phyloP scores from a whole-genome alignment of 2,329 filamentous ascomycete species.

The Graphilbum fragrans region DNA sequence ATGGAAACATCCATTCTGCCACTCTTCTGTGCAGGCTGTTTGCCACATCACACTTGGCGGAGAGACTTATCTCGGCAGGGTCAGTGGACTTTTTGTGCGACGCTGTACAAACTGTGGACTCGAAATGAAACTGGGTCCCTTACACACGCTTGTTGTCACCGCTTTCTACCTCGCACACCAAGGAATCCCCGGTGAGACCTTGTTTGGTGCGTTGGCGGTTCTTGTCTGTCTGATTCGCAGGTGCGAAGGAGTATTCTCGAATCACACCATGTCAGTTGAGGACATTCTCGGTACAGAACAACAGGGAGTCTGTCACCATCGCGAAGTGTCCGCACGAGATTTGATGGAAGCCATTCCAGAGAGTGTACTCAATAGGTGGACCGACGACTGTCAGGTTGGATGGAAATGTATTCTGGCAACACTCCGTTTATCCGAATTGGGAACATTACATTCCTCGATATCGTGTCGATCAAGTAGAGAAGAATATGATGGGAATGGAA shows the following conservation, averaged over 20 bases:
- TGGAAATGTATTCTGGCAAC: background rate
- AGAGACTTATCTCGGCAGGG: background rate
- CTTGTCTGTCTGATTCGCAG: background rate
- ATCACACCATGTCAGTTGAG: background rate
- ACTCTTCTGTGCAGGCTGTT: slow-evolving; percentile 7
- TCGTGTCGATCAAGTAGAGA: background rate
- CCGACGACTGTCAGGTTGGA: background rate
- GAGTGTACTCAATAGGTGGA: background rate
- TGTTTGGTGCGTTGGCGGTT: slow-evolving; percentile 3
- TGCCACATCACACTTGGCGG: slow-evolving; percentile 2
- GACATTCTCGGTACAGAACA: background rate
- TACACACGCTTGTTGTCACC: slow-evolving; percentile 1
- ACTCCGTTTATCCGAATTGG: background rate
- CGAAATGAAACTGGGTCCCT: background rate
- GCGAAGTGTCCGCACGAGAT: background rate
- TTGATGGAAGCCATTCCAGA: background rate
- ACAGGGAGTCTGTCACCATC: background rate
- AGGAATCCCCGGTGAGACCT: slow-evolving; percentile 1
- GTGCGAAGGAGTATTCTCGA: background rate
- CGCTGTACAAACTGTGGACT: background rate
- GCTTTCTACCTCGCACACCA: slow-evolving; percentile 1
- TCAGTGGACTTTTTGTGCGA: slow-evolving; percentile 1
- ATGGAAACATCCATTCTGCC: slow-evolving; percentile 9
- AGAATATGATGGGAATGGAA: background rate
- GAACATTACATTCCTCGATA: background rate